These are phyloP conservation scores for Clitopilus hobsonii DNA, from an alignment of 768 basidiomycete species.

Conservation along the genomic window DNA sequence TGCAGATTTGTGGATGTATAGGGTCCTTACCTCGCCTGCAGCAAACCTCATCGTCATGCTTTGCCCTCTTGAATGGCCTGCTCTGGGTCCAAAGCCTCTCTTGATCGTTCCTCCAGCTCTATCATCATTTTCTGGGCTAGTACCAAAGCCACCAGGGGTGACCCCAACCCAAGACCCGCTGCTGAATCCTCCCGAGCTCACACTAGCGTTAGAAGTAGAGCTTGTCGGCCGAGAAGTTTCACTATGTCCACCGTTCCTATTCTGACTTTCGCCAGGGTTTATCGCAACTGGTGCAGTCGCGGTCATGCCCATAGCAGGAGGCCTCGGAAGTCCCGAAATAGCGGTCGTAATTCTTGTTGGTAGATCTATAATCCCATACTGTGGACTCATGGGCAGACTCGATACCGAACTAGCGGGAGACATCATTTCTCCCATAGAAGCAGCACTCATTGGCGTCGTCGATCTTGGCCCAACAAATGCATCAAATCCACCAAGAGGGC, in stretches of 20 bases:
- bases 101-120: background rate
- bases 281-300: constrained; percentile 1
- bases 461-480: background rate
- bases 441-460: background rate
- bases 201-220: background rate
- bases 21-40: constrained; percentile 5
- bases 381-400: constrained; percentile 24
- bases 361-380: constrained; percentile 42
- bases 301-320: constrained; percentile 4
- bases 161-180: background rate
- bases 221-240: background rate
- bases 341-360: constrained; percentile 17
- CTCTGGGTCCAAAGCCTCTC: background rate
- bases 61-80: background rate
- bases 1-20: too few relatives aligned
- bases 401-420: constrained; percentile 18
- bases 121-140: constrained; percentile 6
- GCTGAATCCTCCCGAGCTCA: background rate
- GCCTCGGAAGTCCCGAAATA: constrained; percentile 6
- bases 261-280: background rate
- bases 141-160: constrained; percentile 3
- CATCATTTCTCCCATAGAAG: constrained; percentile 3
- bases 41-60: constrained; percentile 18
- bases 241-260: constrained; percentile 2
- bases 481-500: background rate